Base-by-base conservation (phyloP, 1,139 yeast genomes). In the Kurtzmaniella quercitrusa region DNA sequence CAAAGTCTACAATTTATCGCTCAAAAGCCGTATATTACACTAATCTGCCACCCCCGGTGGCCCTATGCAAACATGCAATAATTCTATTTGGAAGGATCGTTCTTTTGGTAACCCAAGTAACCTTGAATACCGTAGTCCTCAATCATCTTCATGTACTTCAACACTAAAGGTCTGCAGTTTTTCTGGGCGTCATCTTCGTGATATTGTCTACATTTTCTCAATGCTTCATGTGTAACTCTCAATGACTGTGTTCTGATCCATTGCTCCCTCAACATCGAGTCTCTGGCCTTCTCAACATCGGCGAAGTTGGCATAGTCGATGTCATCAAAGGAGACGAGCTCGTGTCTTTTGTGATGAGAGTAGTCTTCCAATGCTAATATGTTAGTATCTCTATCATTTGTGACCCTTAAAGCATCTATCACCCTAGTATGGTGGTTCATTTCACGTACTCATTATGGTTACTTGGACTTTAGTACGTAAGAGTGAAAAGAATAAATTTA, bases 281-380 rank as follows among this genome's bases (percentile, higher is more conserved):
- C 80, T 69, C 89, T 88, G 23, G 95, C 95, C 41, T 76, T 71
- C 44, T 80, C 78, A 40, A 87, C 78, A 50, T 81, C 82, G 32
- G 71, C 65, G 48, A 76, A 74, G 63, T 86, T 81, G 54, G 76
- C 76, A 64, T 87, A 87, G 66, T 84, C 87, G 49, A 87, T 84
- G 53, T 83, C 88, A 65, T 87, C 95, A 57, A 87, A 87, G 34
- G 95, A 86, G 49, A 85, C 93, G 56, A 80, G 74, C 54, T 84
- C 88, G 42, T 88, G 83, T 66, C 88, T 78, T 55, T 67, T 65
- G 64, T 84, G 86, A 62, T 70, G 70, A 40, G 61, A 68, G 61
- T 71, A 72, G 49, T 61, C 61, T 47, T 63, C 63, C 53, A 69
- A 60, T 36, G 62, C 72, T 66, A 40, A 11, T 37, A 16, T 37